phyloP scores from a whole-genome alignment of 768 basidiomycete species.

The Xerocomellus dryophilus region DNA sequence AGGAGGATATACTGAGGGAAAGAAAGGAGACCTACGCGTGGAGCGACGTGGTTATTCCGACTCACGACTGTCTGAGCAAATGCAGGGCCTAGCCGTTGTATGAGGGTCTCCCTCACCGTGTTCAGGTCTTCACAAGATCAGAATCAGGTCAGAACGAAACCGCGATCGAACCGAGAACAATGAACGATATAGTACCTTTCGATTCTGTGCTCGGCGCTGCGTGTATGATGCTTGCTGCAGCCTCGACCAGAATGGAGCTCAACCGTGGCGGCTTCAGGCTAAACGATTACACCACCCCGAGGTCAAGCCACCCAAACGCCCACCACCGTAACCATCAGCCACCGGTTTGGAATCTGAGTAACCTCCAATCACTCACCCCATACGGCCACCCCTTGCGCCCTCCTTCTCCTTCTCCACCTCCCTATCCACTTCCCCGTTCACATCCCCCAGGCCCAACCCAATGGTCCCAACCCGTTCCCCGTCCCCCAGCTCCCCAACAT shows the following conservation, averaged over 20 bases:
- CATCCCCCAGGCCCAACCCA: constrained; percentile 2
- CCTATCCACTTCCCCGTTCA: background rate
- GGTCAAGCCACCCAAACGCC: background rate
- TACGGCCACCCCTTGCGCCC: constrained; percentile 21
- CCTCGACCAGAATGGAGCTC: constrained; percentile 58
- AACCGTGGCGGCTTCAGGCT: constrained; percentile 36
- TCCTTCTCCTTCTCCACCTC: background rate
- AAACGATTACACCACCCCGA: background rate
- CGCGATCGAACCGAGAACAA: background rate
- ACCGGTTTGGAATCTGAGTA: background rate
- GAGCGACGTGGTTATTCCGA: constrained; percentile 53
- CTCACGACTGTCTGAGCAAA: constrained; percentile 56
- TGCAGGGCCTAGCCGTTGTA: constrained; percentile 53
- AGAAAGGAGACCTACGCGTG: constrained; percentile 36
- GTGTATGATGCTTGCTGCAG: constrained; percentile 65
- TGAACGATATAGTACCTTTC: constrained; percentile 46
- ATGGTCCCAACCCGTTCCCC: background rate
- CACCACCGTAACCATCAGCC: constrained; percentile 1
- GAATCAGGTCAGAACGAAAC: background rate
- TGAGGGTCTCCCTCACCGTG: constrained; percentile 50
- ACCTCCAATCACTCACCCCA: constrained; percentile 28
- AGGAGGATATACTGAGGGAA: background rate
- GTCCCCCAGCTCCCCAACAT: constrained; percentile 52
- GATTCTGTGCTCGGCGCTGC: constrained; percentile 54
- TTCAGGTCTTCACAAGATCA: constrained; percentile 48